Percentiles rank a stretch among this genome's conserved stretches.
phyloP scores from a whole-genome alignment of 2,329 filamentous ascomycete species.

The Fusarium heterosporum region DNA sequence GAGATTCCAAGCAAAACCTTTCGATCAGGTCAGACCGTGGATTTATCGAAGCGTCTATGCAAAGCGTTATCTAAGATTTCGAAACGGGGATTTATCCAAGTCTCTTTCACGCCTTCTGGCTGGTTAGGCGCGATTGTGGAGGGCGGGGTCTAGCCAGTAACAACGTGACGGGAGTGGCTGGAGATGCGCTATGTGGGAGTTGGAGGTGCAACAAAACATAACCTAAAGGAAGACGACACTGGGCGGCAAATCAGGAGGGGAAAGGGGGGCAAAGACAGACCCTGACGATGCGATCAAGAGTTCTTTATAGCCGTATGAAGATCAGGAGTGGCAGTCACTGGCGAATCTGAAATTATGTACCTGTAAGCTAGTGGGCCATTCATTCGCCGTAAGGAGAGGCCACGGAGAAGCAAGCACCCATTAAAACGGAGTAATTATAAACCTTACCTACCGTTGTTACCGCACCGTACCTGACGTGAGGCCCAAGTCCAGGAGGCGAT shows the following conservation, averaged over 20 bases:
- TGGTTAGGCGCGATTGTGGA: constrained; percentile 46
- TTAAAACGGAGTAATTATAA: constrained; percentile 38
- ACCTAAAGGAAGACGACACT: constrained; percentile 12
- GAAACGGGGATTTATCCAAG: constrained; percentile 22
- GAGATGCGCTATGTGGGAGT: constrained; percentile 35
- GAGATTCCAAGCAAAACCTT: constrained; percentile 5
- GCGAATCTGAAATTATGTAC: constrained; percentile 38
- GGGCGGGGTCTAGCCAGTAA: constrained; percentile 45
- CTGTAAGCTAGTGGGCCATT: constrained; percentile 36
- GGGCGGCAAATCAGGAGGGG: constrained; percentile 31
- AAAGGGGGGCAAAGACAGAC: constrained; percentile 15
- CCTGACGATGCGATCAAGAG: constrained; percentile 15
- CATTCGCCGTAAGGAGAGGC: constrained; percentile 27
- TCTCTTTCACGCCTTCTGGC: constrained; percentile 45
- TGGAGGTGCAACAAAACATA: constrained; percentile 28
- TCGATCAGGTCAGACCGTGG: constrained; percentile 20
- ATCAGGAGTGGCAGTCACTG: constrained; percentile 15
- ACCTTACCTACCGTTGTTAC: background rate
- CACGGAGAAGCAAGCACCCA: constrained; percentile 10
- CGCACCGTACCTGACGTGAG: constrained; percentile 10
- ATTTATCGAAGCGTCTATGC: constrained; percentile 28
- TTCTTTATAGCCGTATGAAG: constrained; percentile 10
- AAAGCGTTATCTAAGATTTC: constrained; percentile 38
- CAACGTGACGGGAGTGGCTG: constrained; percentile 49
- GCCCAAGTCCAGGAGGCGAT: constrained; percentile 32